phyloP scores from a whole-genome alignment of 2,329 filamentous ascomycete genomes.

The Aspergillus awamori region DNA sequence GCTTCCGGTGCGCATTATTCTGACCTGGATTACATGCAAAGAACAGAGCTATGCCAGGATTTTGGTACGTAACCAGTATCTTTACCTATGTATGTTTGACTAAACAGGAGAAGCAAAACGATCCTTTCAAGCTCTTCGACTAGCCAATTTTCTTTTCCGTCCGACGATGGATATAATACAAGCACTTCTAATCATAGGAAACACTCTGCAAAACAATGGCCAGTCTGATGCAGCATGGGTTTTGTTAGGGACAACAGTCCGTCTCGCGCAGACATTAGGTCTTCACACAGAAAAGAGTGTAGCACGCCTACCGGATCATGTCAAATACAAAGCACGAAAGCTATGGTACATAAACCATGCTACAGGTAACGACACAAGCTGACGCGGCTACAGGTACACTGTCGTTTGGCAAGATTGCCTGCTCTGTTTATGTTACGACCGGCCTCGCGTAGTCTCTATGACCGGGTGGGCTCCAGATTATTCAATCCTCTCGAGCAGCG shows the following conservation, averaged over 20 bases:
- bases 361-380: not conserved
- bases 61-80: conserved; percentile 27
- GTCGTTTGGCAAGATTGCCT: conserved; percentile 42
- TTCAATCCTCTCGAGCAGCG: conserved; percentile 13
- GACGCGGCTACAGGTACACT: conserved; percentile 28
- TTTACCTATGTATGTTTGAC: not conserved
- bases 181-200: conserved; percentile 58
- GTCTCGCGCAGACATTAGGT: conserved; percentile 38
- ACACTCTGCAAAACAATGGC: conserved; percentile 43
- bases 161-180: conserved; percentile 60
- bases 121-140: conserved; percentile 55
- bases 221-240: conserved; percentile 39
- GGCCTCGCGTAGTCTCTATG: conserved; percentile 33
- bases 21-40: conserved; percentile 30
- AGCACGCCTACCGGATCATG: conserved; percentile 26
- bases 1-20: conserved; percentile 37
- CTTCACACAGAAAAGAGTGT: conserved; percentile 43
- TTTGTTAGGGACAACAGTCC: conserved; percentile 34
- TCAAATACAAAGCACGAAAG: conserved; percentile 26
- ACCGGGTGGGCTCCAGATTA: conserved; percentile 27
- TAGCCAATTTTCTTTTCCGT: conserved; percentile 61
- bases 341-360: conserved; percentile 25
- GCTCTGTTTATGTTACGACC: conserved; percentile 38
- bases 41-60: conserved; percentile 29
- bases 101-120: conserved; percentile 24